phyloP scores from a whole-genome alignment of 768 basidiomycete species.

The Boletus barrowsii region DNA sequence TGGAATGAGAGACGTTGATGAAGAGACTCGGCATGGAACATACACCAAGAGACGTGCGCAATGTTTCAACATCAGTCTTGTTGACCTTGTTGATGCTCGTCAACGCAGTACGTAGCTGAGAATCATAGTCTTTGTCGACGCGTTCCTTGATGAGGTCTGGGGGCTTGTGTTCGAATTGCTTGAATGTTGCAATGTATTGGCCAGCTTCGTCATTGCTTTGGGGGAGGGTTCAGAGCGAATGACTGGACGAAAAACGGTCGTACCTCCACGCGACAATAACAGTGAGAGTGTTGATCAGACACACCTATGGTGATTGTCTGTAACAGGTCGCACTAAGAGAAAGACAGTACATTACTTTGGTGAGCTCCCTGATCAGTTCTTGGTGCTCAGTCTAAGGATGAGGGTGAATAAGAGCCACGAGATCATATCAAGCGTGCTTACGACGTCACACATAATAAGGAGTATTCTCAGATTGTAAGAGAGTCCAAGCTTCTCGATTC shows the following conservation, averaged over 20 bases:
- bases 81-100: slow-evolving; percentile 93
- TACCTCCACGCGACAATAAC: slow-evolving; percentile 91
- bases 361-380: slow-evolving; percentile 88
- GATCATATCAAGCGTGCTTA: slow-evolving; percentile 38
- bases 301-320: slow-evolving; percentile 45
- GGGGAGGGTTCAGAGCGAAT: not conserved
- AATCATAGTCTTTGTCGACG: slow-evolving; percentile 82
- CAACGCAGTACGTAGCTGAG: slow-evolving; percentile 75
- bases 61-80: slow-evolving; percentile 94
- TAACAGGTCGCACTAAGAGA: slow-evolving; percentile 1
- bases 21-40: slow-evolving; percentile 25
- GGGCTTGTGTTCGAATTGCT: slow-evolving; percentile 90
- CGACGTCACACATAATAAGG: slow-evolving; percentile 89
- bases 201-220: slow-evolving; percentile 86
- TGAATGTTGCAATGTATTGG: slow-evolving; percentile 86
- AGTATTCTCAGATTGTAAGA: slow-evolving; percentile 83
- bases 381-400: slow-evolving; percentile 78
- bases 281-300: slow-evolving; percentile 91
- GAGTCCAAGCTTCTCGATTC: slow-evolving; percentile 82
- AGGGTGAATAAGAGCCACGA: not conserved
- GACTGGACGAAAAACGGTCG: slow-evolving; percentile 21
- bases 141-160: slow-evolving; percentile 95
- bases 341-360: slow-evolving; percentile 52
- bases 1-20: slow-evolving; percentile 2
- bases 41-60: slow-evolving; percentile 90